Evolutionary conservation across 192 early-diverging fungal genomes (phyloP).

Genomic region (Coemansia sp.): DNA sequence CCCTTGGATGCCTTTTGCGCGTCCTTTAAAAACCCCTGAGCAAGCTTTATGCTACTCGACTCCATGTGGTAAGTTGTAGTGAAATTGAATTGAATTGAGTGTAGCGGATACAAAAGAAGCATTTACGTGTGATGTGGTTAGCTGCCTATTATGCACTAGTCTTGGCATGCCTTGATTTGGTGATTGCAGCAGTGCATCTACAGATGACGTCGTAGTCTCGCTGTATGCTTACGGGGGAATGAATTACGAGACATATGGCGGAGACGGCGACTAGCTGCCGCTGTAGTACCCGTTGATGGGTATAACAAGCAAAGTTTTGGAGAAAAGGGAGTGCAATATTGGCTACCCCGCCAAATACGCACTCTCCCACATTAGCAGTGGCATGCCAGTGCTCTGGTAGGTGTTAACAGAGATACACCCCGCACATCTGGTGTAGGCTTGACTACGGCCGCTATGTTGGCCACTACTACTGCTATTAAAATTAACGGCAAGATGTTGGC

Average conservation of each 20-base stretch:
- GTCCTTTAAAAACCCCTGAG: constrained; percentile 37
- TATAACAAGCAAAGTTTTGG: neutral
- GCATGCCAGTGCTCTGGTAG: neutral
- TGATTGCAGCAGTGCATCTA: neutral
- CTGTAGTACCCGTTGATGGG: neutral
- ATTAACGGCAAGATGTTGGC: neutral
- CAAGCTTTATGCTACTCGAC: constrained; percentile 34
- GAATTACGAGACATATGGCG: neutral
- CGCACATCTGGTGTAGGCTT: neutral
- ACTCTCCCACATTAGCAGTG: neutral
- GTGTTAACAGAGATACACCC: neutral
- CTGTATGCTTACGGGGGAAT: neutral
- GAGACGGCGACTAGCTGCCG: neutral
- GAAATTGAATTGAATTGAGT: neutral
- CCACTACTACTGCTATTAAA: neutral
- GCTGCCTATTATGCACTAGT: neutral
- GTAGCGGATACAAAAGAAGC: neutral
- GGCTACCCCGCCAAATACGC: neutral
- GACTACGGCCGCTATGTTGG: neutral
- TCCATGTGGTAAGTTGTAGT: constrained; percentile 9
- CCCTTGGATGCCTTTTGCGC: constrained; percentile 51
- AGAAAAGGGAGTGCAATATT: neutral
- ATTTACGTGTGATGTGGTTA: neutral
- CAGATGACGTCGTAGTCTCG: neutral
- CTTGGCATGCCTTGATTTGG: neutral